A percentile compares a stretch with the other conserved stretches of the same genome.
phyloP scores from a whole-genome alignment of 768 basidiomycete genomes.

The Pleurotus tuoliensis region DNA sequence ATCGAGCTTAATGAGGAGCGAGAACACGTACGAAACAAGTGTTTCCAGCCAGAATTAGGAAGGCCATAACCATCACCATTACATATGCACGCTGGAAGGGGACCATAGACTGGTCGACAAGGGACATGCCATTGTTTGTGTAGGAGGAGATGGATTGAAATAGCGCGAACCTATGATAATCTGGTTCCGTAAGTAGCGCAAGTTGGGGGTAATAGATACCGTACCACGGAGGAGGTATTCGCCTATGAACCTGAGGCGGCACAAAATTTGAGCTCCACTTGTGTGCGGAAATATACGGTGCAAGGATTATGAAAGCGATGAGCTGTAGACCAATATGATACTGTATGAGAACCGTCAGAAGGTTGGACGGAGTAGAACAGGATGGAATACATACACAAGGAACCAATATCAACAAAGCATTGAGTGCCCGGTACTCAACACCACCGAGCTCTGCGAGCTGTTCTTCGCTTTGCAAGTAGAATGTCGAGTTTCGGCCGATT shows the following conservation, averaged over 20 bases:
- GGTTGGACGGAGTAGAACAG: background rate
- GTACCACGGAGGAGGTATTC: constrained; percentile 67
- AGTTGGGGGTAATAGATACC: background rate
- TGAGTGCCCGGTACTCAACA: constrained; percentile 88
- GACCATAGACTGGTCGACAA: constrained; percentile 86
- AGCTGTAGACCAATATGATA: constrained; percentile 76
- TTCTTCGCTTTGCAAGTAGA: constrained; percentile 65
- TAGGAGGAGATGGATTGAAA: constrained; percentile 86
- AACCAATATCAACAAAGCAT: constrained; percentile 63
- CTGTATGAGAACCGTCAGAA: constrained; percentile 32
- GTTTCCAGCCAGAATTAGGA: constrained; percentile 87
- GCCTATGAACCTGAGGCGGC: constrained; percentile 51
- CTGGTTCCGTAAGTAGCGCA: background rate
- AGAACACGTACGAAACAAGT: constrained; percentile 73
- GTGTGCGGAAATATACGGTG: constrained; percentile 66
- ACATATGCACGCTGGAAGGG: constrained; percentile 88
- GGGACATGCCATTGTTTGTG: constrained; percentile 83
- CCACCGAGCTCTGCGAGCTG: constrained; percentile 91
- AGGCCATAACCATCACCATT: constrained; percentile 66
- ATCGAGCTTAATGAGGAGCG: no score
- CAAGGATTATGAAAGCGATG: constrained; percentile 67
- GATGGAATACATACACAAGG: constrained; percentile 56
- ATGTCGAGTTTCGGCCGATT: constrained; percentile 76
- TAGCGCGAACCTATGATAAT: constrained; percentile 60
- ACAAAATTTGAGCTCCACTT: constrained; percentile 60